Conservation (phyloP, 2,329 filamentous ascomycete species). For the Peltaster fructicola region DNA sequence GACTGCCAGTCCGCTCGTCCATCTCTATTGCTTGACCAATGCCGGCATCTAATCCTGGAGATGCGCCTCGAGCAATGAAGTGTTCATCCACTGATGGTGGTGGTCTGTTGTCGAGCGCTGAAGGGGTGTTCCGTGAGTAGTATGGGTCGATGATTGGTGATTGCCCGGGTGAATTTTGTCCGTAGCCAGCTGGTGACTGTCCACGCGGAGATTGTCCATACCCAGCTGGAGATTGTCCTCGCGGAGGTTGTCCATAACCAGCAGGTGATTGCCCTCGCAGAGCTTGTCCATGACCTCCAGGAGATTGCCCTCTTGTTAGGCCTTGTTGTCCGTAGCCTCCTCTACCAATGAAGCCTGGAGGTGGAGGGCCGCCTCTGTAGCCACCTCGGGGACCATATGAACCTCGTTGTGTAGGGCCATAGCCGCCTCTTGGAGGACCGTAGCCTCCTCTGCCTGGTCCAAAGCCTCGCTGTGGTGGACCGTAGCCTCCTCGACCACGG, state of each 20-base stretch:
- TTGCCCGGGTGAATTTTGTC: too few relatives aligned
- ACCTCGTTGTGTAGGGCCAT: too few relatives aligned
- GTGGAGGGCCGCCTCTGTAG: constrained; percentile 23
- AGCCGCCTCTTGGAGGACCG: constrained; percentile 26
- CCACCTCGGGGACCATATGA: constrained; percentile 22
- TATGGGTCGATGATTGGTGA: constrained; percentile 10
- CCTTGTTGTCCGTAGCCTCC: constrained; percentile 29
- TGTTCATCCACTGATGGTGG: constrained; percentile 19
- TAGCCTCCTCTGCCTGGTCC: constrained; percentile 36
- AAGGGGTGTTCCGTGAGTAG: constrained; percentile 5
- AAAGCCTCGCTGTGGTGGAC: constrained; percentile 23
- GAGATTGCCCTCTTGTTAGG: constrained; percentile 9
- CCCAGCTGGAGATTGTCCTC: constrained; percentile 14
- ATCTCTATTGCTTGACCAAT: constrained; percentile 61
- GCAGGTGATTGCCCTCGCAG: constrained; percentile 7
- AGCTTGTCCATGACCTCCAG: constrained; percentile 3
- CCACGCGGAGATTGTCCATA: too few relatives aligned
- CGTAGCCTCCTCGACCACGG: constrained; percentile 7
- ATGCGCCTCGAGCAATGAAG: constrained; percentile 7
- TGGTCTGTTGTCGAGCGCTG: constrained; percentile 2
- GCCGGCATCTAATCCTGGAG: constrained; percentile 6
- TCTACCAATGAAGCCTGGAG: constrained; percentile 16
- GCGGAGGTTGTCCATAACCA: constrained; percentile 2
- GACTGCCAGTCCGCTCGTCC: constrained; percentile 48
- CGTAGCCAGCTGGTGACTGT: constrained; percentile 17